Percentiles rank a stretch among this genome's conserved stretches.
Conservation (phyloP, 2,329 filamentous ascomycete species). For the Aspergillus terreus region DNA sequence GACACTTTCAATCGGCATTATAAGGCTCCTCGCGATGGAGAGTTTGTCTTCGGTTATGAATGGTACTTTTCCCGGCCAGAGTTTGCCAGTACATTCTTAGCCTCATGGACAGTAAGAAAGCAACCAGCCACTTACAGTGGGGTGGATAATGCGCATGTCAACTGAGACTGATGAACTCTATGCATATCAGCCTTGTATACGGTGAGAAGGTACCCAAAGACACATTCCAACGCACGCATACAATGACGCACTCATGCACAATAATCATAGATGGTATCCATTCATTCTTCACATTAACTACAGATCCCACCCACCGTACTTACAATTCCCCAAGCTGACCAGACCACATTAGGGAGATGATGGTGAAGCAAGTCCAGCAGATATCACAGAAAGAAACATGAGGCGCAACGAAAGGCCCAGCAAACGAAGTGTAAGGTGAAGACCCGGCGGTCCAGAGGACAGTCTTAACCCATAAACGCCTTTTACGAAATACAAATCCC, state of each 20-base stretch:
- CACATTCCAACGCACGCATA: not conserved
- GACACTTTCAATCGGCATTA: no score
- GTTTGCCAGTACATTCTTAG: no score
- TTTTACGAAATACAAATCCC: slow-evolving; percentile 16
- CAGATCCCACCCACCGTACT: slow-evolving; percentile 19
- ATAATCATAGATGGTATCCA: slow-evolving; percentile 13
- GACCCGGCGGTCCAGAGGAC: slow-evolving; percentile 7
- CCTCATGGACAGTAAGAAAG: no score
- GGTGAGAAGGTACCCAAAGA: no score
- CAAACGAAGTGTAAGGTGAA: slow-evolving; percentile 3
- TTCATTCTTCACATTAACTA: slow-evolving; percentile 30
- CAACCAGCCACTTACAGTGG: no score
- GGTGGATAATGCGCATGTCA: no score
- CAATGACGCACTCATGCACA: not conserved
- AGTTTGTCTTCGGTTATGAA: no score
- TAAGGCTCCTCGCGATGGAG: no score
- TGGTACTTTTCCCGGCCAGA: no score
- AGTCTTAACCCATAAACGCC: slow-evolving; percentile 17
- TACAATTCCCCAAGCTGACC: slow-evolving; percentile 13
- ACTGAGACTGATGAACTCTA: no score
- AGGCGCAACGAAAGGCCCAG: slow-evolving; percentile 4
- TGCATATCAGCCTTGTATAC: no score
- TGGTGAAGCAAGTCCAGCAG: slow-evolving; percentile 6
- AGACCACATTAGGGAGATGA: slow-evolving; percentile 7
- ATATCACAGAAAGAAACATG: slow-evolving; percentile 12